Evolutionary conservation across 345 rosid species (phyloP).

Genomic region (Eutrema heterophyllum): DNA sequence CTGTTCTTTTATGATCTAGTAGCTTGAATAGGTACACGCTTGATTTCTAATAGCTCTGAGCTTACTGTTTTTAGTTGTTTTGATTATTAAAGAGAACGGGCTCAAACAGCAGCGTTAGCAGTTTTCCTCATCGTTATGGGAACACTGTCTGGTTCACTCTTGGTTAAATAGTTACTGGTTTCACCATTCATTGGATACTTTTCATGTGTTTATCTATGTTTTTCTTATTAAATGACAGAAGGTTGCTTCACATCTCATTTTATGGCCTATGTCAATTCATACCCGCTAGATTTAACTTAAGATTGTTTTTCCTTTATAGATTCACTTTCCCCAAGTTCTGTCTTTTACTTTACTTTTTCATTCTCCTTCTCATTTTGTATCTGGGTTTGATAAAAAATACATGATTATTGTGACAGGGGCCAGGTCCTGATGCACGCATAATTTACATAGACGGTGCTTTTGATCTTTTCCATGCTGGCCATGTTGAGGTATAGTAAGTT

Average conservation of each 20-base stretch:
- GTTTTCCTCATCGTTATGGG: neutral
- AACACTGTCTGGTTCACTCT: slow-evolving; percentile 2
- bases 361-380: neutral
- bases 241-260: neutral
- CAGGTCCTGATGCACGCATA: slow-evolving; percentile 76
- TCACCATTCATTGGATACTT: neutral
- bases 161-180: neutral
- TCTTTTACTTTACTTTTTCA: neutral
- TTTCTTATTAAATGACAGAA: neutral
- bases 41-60: neutral
- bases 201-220: slow-evolving; percentile 1
- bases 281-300: neutral
- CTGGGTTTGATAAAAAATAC: neutral
- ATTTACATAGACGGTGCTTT: slow-evolving; percentile 95
- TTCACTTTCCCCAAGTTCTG: neutral
- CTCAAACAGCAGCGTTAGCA: neutral
- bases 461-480: slow-evolving; percentile 99
- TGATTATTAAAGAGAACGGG: neutral
- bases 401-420: slow-evolving; percentile 52
- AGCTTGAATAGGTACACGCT: neutral
- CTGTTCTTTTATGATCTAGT: neutral
- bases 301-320: neutral
- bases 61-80: neutral
- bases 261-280: neutral
- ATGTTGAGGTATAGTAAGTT: slow-evolving; percentile 68